Evolutionary conservation across 2,329 filamentous ascomycete species (phyloP), one percentile per base, ranked within the genome.

Genomic region (Dactylellina cionopaga): DNA sequence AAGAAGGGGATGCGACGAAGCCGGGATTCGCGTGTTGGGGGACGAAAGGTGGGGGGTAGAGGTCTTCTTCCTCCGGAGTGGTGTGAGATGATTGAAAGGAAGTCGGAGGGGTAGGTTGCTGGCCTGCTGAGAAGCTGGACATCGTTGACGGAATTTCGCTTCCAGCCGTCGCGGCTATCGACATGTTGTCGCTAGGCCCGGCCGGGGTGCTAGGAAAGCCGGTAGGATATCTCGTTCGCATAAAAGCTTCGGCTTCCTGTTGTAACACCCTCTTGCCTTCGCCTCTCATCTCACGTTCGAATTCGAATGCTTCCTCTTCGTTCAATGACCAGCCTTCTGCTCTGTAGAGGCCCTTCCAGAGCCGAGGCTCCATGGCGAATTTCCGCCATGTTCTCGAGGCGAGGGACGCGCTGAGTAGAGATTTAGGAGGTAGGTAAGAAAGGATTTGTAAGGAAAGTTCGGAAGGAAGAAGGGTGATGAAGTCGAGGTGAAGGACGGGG

Each of bases 401-500:
- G 44, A 87, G 86, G 0, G 92, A 92, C 1, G 93, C 91, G 52
- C 87, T 88, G 64, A 98, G 84, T 37, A 99, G 84, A 0, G 92
- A 95, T 25, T 88, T 80, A 0, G 92, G 90, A 60, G 93, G 90
- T 52, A 99, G 88, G 78, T 92, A 95, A 13, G 90, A 89, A 43
- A 99, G 89, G 44, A 98, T 90, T 78, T 96, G 90, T 44, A 95
- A 88, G 72, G 92, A 96, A 77, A 99, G 90, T 80, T 99, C 95
- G 24, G 91, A 88, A 0, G 95, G 95, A 0, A 99, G 86, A 77
- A 92, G 88, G 75, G 87, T 84, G 41, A 96, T 88, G 60, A 96
- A 96, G 81, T 99, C 92, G 81, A 97, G 94, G 80, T 97, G 93
- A 1, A 98, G 88, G 56, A 93, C 86, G 2, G 92, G 91, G 74